Base-by-base conservation (phyloP, 2,329 filamentous ascomycete genomes). In the Aspergillus oerlinghausenensis region DNA sequence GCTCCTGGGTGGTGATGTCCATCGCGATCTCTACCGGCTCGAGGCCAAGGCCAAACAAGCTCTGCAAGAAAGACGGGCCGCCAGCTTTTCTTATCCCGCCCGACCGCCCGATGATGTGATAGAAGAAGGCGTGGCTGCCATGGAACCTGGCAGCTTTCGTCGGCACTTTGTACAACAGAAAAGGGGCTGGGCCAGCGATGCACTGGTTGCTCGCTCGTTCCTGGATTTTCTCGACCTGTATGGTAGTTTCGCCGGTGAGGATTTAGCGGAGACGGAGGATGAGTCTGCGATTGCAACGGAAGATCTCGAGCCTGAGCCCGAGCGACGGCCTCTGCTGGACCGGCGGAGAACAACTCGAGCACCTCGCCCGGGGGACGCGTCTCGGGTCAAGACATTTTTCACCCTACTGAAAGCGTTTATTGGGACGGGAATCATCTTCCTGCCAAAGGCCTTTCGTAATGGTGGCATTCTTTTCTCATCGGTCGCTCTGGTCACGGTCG, bases 371-470 rank as follows among this genome's bases (percentile, higher is more conserved):
- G 87, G 86, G 21, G 85, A 88, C 65, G 87, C 88, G 1, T 82
- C 82, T 52, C 87, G 83, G n/a, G 74, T 82, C 42, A 88, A 89
- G 75, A 87, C 88, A 0, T 92, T 92, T 73, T 90, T 91, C 70
- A 92, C 88, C 0, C 77, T 91, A 9, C 77, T 92, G 52, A 92
- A 92, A 71, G 88, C 88, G 1, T 92, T 92, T 65, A 83, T 92
- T 53, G 88, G 88, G 50, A 92, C 88, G 0, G 88, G 88, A 59
- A 91, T 92, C 70, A 90, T 92, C 85, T 92, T 92, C 67, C 71
- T 92, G 48, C 88, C 88, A 49, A 91, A 90, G 68, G 88, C 88
- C 0, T 92, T 91, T 74, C 84, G 84, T 66, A 92, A 92, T 62
- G 88, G 88, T 38, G 88, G 88, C 25, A 86, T 92, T 52, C 76